Evolutionary conservation across 305 asterid genomes (phyloP).

Genomic region (Fraxinus greggii): DNA sequence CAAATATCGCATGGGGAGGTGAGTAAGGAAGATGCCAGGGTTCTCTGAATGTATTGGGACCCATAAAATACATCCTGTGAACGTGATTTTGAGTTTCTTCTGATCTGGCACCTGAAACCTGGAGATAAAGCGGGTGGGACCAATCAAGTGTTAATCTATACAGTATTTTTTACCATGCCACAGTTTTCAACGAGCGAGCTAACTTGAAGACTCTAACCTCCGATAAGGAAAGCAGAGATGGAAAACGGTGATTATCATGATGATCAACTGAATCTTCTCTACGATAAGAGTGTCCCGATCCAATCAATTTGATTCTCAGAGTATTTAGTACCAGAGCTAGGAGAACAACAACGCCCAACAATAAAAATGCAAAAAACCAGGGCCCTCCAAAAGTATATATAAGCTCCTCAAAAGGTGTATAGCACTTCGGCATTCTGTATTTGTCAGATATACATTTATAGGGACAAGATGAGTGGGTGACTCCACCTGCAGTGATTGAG

Average conservation of each 20-base stretch:
- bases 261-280: constrained; percentile 59
- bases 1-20: constrained; percentile 80
- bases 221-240: constrained; percentile 86
- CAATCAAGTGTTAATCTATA: constrained; percentile 16
- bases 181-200: constrained; percentile 15
- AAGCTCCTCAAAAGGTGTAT: constrained; percentile 91
- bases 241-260: constrained; percentile 68
- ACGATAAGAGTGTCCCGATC: constrained; percentile 57
- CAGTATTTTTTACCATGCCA: not conserved
- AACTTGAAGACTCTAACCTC: constrained; percentile 52
- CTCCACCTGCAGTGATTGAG: constrained; percentile 73
- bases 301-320: constrained; percentile 71
- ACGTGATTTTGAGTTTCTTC: constrained; percentile 92
- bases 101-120: constrained; percentile 87
- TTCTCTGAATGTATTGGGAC: constrained; percentile 94
- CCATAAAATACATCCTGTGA: constrained; percentile 95
- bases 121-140: constrained; percentile 19
- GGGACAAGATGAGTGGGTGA: constrained; percentile 73
- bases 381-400: constrained; percentile 94
- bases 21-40: constrained; percentile 99
- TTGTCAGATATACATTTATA: constrained; percentile 78
- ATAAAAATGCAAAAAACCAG: constrained; percentile 74
- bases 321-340: constrained; percentile 68
- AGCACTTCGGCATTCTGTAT: constrained; percentile 82
- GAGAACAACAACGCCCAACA: constrained; percentile 63